Conservation (phyloP, 169 alveolate genomes). For the Plasmodium adleri region DNA sequence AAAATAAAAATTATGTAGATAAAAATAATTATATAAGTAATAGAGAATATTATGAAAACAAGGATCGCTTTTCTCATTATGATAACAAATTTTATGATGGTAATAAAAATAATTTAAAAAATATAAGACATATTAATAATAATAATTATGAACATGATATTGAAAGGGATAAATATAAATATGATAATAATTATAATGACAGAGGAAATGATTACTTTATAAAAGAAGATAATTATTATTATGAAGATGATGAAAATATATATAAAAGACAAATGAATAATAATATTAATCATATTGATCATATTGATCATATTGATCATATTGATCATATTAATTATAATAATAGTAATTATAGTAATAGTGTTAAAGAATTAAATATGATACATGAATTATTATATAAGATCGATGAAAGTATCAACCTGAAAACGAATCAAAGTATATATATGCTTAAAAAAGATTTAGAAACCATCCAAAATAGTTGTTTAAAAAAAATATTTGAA, state of each 20-base stretch:
- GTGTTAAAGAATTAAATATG: constrained; percentile 50
- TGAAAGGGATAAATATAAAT: no score
- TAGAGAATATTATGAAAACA: no score
- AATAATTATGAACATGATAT: no score
- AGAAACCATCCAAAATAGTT: constrained; percentile 32
- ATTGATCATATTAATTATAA: no score
- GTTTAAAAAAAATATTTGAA: constrained; percentile 31
- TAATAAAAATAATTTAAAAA: no score
- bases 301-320: no score
- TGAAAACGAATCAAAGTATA: constrained; percentile 69
- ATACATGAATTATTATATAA: constrained; percentile 42
- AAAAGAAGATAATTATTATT: background rate
- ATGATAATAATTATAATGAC: no score
- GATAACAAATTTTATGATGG: no score
- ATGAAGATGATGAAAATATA: background rate
- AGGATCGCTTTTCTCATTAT: no score
- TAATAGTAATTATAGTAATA: background rate
- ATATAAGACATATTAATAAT: no score
- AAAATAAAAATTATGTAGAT: background rate
- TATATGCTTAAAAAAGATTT: constrained; percentile 64
- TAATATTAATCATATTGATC: no score
- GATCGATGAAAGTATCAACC: constrained; percentile 51
- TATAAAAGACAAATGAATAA: background rate
- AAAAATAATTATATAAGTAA: no score
- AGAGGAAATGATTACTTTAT: background rate